Percentiles rank a stretch among this genome's conserved stretches.
These are phyloP conservation scores for Salisapilia sapeloensis DNA, from an alignment of 352 stramenopile genomes.

Conservation along the genomic window DNA sequence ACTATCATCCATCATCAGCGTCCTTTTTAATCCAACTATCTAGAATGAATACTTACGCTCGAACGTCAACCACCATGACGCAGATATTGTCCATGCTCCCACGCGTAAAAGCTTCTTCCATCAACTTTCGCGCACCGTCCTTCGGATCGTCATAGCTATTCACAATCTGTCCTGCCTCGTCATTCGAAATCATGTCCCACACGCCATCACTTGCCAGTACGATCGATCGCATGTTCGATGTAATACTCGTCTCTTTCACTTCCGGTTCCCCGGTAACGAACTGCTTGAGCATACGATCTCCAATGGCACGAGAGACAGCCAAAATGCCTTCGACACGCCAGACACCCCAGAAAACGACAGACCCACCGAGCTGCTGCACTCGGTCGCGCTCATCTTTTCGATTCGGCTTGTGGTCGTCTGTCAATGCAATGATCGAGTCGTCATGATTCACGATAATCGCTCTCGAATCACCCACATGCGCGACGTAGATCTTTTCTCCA, in stretches of 20 bases:
- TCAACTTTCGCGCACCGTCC: conserved; percentile 53
- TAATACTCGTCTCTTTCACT: conserved; percentile 46
- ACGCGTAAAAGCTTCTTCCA: conserved; percentile 70
- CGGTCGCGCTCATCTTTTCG: conserved; percentile 78
- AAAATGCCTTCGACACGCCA: conserved; percentile 90
- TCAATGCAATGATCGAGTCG: conserved; percentile 64
- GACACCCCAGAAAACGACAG: conserved; percentile 83
- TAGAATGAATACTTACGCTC: conserved; percentile 48
- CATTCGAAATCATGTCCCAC: conserved; percentile 85
- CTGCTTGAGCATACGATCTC: conserved; percentile 84
- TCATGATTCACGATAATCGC: conserved; percentile 73
- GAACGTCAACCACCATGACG: conserved; percentile 81
- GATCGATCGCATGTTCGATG: conserved; percentile 59
- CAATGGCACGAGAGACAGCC: conserved; percentile 84
- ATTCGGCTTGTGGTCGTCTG: conserved; percentile 85
- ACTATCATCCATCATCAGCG: no score
- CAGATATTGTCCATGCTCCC: conserved; percentile 86
- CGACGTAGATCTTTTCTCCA: conserved; percentile 69
- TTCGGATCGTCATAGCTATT: conserved; percentile 53
- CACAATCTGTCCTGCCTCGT: conserved; percentile 61
- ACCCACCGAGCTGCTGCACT: conserved; percentile 78
- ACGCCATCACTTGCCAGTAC: conserved; percentile 84
- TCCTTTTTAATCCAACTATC: no score
- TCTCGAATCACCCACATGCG: conserved; percentile 82
- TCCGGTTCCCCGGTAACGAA: conserved; percentile 87